These are phyloP conservation scores for Herpetomonas muscarum DNA, from an alignment of 208 protist genomes.

Conservation along the genomic window DNA sequence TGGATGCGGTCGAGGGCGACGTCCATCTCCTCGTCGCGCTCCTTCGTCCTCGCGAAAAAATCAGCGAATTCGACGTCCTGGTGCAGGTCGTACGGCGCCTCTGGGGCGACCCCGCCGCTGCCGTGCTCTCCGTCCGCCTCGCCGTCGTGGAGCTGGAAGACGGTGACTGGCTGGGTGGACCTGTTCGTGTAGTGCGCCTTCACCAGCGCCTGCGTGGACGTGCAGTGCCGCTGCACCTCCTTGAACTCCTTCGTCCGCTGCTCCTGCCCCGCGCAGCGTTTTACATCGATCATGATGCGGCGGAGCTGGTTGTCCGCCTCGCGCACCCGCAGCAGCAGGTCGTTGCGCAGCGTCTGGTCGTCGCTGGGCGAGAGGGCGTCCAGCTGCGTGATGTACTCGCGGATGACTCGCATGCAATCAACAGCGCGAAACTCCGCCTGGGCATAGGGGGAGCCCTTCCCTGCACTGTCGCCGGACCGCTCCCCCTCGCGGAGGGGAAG, in stretches of 20 bases:
- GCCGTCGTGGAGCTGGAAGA: slow-evolving; percentile 19
- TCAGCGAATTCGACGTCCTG: slow-evolving; percentile 44
- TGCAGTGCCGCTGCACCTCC: slow-evolving; percentile 25
- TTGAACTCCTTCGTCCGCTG: slow-evolving; percentile 23
- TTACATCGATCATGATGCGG: slow-evolving; percentile 30
- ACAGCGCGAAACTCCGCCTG: slow-evolving; percentile 24
- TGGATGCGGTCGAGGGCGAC: slow-evolving; percentile 53
- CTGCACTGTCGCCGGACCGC: slow-evolving; percentile 8
- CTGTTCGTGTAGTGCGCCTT: slow-evolving; percentile 20
- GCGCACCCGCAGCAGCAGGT: slow-evolving; percentile 35
- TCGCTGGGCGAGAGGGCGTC: slow-evolving; percentile 16
- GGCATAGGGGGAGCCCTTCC: slow-evolving; percentile 20
- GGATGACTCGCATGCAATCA: slow-evolving; percentile 31
- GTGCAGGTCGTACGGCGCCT: slow-evolving; percentile 28
- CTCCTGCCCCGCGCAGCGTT: slow-evolving; percentile 32
- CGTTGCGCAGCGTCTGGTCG: slow-evolving; percentile 17
- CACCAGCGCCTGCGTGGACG: slow-evolving; percentile 38
- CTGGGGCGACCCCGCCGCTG: not conserved
- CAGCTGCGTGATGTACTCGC: slow-evolving; percentile 39
- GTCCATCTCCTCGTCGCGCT: slow-evolving; percentile 45
- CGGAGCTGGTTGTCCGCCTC: slow-evolving; percentile 25
- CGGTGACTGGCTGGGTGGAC: not conserved
- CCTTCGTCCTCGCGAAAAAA: slow-evolving; percentile 43
- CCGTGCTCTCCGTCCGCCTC: slow-evolving; percentile 9
- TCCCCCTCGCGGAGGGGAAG: slow-evolving; percentile 37